These are phyloP conservation scores for Schizophyllum amplum DNA, from an alignment of 1,284 basidiomycete species.

Conservation along the genomic window DNA sequence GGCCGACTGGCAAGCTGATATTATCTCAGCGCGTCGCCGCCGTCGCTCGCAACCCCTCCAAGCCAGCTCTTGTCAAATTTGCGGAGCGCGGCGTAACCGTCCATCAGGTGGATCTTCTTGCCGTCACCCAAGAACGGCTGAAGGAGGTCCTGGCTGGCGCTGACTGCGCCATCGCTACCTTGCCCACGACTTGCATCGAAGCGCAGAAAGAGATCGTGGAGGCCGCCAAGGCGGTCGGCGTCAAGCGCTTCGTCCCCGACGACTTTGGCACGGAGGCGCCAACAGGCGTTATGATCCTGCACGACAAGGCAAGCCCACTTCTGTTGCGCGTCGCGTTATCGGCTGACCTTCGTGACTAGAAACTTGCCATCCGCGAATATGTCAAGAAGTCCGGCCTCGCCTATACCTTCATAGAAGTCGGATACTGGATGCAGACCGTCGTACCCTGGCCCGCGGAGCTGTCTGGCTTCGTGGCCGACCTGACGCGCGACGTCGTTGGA, in stretches of 20 bases:
- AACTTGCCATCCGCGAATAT: constrained; percentile 8
- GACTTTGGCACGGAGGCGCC: constrained; percentile 8
- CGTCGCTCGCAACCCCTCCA: not conserved
- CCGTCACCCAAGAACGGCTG: not conserved
- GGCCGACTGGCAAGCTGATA: not conserved
- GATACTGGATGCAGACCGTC: constrained; percentile 10
- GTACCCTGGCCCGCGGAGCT: not conserved
- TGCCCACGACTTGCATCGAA: constrained; percentile 4
- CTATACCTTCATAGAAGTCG: constrained; percentile 13
- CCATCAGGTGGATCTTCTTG: not conserved
- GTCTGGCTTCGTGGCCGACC: constrained; percentile 2
- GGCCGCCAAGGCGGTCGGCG: constrained; percentile 13
- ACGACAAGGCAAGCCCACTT: constrained; percentile 1
- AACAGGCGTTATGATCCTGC: constrained; percentile 3
- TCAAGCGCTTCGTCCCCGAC: constrained; percentile 12
- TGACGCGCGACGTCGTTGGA: constrained; percentile 1
- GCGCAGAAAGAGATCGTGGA: constrained; percentile 10
- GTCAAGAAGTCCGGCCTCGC: constrained; percentile 4
- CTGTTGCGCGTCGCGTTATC: not conserved
- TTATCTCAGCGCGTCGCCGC: not conserved
- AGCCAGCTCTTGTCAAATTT: not conserved
- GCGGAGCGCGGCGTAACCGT: not conserved
- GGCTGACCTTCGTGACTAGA: not conserved
- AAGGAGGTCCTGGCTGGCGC: not conserved
- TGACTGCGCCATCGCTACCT: constrained; percentile 15